phyloP scores from a whole-genome alignment of 768 basidiomycete species.

The Lactarius sp. region DNA sequence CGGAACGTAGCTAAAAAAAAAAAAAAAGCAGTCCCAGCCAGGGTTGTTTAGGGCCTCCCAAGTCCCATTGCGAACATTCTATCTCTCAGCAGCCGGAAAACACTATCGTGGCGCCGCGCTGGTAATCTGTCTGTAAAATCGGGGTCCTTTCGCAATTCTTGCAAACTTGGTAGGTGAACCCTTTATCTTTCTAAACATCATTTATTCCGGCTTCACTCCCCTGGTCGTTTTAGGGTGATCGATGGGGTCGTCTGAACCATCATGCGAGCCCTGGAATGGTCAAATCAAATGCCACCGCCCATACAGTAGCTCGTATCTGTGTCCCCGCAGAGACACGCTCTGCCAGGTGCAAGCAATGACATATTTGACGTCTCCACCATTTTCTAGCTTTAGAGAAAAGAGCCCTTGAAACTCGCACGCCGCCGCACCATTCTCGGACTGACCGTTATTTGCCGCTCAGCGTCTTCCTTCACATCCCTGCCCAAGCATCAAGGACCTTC shows the following conservation, averaged over 20 bases:
- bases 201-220: not conserved
- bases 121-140: not conserved
- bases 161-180: not conserved
- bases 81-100: not conserved
- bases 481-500: not conserved
- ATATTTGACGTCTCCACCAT: not conserved
- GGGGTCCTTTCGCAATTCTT: not conserved
- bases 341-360: not conserved
- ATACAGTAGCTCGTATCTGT: not conserved
- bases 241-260: not conserved
- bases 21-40: not conserved
- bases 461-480: not conserved
- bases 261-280: not conserved
- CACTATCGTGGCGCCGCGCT: not conserved
- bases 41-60: not conserved
- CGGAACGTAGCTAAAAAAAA: not conserved
- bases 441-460: not conserved
- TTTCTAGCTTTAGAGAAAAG: not conserved
- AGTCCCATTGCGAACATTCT: not conserved
- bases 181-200: not conserved
- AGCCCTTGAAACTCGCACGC: not conserved
- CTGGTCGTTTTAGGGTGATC: not conserved
- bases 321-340: not conserved
- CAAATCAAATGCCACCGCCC: not conserved
- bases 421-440: not conserved